phyloP scores from a whole-genome alignment of 805 yeast genomes.

The Kurtzmaniella cleridarum region DNA sequence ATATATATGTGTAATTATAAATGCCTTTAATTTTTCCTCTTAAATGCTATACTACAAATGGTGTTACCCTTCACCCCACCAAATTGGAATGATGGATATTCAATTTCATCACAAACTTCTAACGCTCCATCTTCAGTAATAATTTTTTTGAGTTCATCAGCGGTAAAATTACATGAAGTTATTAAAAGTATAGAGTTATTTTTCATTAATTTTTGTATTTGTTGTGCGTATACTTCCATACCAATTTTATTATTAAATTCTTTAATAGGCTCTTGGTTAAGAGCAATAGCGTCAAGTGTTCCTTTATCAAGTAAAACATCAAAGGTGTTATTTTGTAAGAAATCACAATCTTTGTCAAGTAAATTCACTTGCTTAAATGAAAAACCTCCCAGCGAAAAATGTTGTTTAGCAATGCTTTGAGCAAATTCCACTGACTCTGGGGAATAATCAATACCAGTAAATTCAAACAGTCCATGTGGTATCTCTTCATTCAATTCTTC shows the following conservation, averaged over 20 bases:
- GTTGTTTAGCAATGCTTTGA: constrained; percentile 42
- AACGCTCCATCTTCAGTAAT: constrained; percentile 43
- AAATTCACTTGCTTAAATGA: constrained; percentile 71
- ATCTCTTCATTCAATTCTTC: constrained; percentile 56
- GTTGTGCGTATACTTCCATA: constrained; percentile 56
- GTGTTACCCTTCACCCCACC: constrained; percentile 89
- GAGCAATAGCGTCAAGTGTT: constrained; percentile 92
- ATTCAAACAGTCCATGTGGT: constrained; percentile 11
- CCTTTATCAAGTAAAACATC: constrained; percentile 91
- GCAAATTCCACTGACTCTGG: constrained; percentile 78
- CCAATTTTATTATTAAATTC: constrained; percentile 44
- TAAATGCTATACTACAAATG: constrained; percentile 81
- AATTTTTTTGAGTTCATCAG: constrained; percentile 59
- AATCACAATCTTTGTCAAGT: constrained; percentile 35
- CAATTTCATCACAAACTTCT: constrained; percentile 57
- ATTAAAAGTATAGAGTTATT: constrained; percentile 58
- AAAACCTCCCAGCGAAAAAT: constrained; percentile 29
- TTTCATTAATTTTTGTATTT: constrained; percentile 53
- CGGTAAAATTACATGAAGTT: constrained; percentile 93
- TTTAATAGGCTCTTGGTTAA: constrained; percentile 50
- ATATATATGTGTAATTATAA: background rate
- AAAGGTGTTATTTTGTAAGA: constrained; percentile 37
- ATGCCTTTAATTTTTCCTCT: constrained; percentile 19
- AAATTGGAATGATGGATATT: constrained; percentile 79
- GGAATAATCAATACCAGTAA: constrained; percentile 80